These are phyloP conservation scores for Linanthus parryae DNA, from an alignment of 148 eudicot species.

Conservation along the genomic window DNA sequence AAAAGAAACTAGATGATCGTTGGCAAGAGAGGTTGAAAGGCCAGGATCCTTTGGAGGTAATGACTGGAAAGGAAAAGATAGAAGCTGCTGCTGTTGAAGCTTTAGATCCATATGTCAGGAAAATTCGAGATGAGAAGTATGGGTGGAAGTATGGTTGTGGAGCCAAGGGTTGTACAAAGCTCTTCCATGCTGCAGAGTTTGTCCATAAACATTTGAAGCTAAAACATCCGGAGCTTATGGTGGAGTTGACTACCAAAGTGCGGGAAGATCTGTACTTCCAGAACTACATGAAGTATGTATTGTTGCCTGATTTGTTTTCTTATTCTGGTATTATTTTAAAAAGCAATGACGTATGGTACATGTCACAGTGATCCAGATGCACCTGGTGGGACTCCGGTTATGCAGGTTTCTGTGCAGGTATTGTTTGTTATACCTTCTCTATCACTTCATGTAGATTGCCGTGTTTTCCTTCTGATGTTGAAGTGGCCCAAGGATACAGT, in stretches of 20 bases:
- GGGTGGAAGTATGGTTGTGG: slow-evolving; percentile 99
- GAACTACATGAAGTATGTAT: slow-evolving; percentile 86
- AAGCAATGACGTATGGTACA: slow-evolving; percentile 6
- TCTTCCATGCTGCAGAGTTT: slow-evolving; percentile 96
- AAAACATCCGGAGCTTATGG: slow-evolving; percentile 71
- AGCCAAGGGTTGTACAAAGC: slow-evolving; percentile 98
- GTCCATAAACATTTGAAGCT: slow-evolving; percentile 96
- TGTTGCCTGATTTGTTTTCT: neutral
- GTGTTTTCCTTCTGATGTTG: no score
- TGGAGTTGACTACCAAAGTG: slow-evolving; percentile 86
- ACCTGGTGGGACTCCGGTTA: slow-evolving; percentile 91
- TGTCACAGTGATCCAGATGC: slow-evolving; percentile 77
- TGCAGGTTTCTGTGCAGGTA: slow-evolving; percentile 84
- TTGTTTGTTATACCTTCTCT: no score
- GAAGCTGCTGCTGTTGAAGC: slow-evolving; percentile 89
- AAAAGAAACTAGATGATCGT: slow-evolving; percentile 68
- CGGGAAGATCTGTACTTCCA: slow-evolving; percentile 94
- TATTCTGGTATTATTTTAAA: neutral
- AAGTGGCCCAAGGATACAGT: no score
- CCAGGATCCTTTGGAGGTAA: slow-evolving; percentile 79
- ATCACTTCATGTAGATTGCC: no score
- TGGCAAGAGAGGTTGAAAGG: slow-evolving; percentile 87
- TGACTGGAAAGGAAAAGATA: slow-evolving; percentile 96
- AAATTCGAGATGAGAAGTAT: slow-evolving; percentile 97
- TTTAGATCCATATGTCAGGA: slow-evolving; percentile 84